These are phyloP conservation scores for Xylariaceae sp. DNA, from an alignment of 2,329 filamentous ascomycete species.

Conservation along the genomic window DNA sequence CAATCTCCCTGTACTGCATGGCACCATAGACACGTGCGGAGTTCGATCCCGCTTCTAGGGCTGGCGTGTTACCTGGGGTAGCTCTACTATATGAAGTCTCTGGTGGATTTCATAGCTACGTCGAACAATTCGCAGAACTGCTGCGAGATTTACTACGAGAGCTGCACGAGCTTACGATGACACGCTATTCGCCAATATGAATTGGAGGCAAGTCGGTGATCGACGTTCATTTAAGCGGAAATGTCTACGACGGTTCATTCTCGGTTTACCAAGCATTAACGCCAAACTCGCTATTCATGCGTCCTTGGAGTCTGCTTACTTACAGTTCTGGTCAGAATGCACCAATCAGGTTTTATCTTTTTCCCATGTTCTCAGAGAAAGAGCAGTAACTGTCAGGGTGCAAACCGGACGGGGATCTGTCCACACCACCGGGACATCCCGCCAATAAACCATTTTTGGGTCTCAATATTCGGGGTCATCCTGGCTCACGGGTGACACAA, in stretches of 20 bases:
- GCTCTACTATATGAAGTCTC: not conserved
- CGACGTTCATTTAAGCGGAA: not conserved
- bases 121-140: not conserved
- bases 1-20: not conserved
- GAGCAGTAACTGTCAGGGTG: constrained; percentile 6
- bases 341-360: not conserved
- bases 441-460: constrained; percentile 19
- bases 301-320: not conserved
- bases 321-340: not conserved
- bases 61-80: not conserved
- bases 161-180: constrained; percentile 3
- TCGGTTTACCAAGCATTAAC: not conserved
- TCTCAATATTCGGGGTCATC: constrained; percentile 11
- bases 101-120: not conserved
- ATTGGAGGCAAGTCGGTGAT: not conserved
- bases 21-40: too few relatives aligned
- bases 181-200: not conserved
- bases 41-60: too few relatives aligned
- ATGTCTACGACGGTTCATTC: not conserved
- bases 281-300: not conserved
- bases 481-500: constrained; percentile 10
- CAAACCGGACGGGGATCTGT: constrained; percentile 14
- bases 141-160: not conserved
- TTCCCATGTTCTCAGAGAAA: not conserved
- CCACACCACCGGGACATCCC: constrained; percentile 22